Conservation (phyloP, 139 green algal species). For the Chlamydomonas schloesseri region DNA sequence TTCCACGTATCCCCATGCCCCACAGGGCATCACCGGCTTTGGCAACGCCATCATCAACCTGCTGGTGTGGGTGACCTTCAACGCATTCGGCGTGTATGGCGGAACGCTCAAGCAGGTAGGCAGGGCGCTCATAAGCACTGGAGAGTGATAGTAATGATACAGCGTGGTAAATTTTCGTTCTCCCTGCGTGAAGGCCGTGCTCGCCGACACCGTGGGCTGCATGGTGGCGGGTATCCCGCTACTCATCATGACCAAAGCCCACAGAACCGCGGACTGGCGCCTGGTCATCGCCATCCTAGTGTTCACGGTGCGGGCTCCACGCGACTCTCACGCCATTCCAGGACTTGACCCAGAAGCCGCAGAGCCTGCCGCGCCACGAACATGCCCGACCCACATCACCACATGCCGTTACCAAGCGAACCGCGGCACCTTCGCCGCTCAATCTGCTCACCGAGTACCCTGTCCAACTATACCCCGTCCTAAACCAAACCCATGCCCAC, state of each 20-base stretch:
- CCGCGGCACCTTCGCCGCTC: no score
- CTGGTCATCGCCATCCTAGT: not conserved
- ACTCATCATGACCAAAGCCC: conserved; percentile 25
- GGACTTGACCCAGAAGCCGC: no score
- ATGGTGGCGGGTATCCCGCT: conserved; percentile 33
- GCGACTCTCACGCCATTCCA: no score
- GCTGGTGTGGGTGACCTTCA: conserved; percentile 45
- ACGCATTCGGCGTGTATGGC: conserved; percentile 4
- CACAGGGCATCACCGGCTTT: conserved; percentile 58
- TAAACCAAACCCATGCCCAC: no score
- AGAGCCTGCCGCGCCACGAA: no score
- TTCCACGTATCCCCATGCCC: not conserved
- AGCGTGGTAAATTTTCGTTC: no score
- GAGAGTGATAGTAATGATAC: no score
- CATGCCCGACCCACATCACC: no score
- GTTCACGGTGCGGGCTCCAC: conserved; percentile 26
- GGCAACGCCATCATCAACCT: conserved; percentile 53
- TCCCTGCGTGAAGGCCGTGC: conserved; percentile 15
- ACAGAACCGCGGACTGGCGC: conserved; percentile 42
- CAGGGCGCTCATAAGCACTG: no score
- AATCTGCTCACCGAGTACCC: no score
- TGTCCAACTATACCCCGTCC: no score
- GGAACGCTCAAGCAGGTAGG: conserved; percentile 22
- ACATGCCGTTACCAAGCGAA: not conserved
- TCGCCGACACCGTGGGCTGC: conserved; percentile 32